Percentiles rank a stretch among this genome's conserved stretches.
phyloP scores from a whole-genome alignment of 805 yeast species.

The Zygoascus flipseniorum region DNA sequence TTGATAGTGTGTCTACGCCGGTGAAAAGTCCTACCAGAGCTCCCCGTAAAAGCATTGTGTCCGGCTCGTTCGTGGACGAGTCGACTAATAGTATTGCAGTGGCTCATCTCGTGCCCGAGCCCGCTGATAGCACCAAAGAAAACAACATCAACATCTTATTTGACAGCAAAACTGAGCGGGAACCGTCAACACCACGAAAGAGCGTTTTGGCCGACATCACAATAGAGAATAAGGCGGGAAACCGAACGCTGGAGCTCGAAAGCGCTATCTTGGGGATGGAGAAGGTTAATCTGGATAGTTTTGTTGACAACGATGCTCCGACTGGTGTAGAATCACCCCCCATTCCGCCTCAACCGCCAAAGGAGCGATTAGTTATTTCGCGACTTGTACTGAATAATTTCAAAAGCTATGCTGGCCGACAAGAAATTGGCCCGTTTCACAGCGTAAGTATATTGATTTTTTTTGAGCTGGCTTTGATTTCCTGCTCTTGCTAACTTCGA shows the following conservation, averaged over 20 bases:
- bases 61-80: background rate
- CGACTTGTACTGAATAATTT: conserved; percentile 72
- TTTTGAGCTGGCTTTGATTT: background rate
- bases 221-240: background rate
- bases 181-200: background rate
- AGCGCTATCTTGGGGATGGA: conserved; percentile 2
- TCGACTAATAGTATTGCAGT: conserved; percentile 6
- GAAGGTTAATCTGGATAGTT: background rate
- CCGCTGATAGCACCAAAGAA: conserved; percentile 10
- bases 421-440: conserved; percentile 90
- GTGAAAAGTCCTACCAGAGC: background rate
- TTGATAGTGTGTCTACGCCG: conserved; percentile 8
- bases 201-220: conserved; percentile 6
- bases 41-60: background rate
- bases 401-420: conserved; percentile 92
- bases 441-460: conserved; percentile 19
- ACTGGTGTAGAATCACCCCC: background rate
- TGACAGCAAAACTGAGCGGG: background rate
- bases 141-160: conserved; percentile 4
- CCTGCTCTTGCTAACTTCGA: background rate
- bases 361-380: conserved; percentile 58
- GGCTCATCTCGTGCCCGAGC: conserved; percentile 14
- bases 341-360: conserved; percentile 6
- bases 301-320: background rate
- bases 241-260: background rate